Evolutionary conservation across 805 yeast genomes (phyloP), one percentile per base, ranked within the genome.

Genomic region (Lipomyces oligophaga): DNA sequence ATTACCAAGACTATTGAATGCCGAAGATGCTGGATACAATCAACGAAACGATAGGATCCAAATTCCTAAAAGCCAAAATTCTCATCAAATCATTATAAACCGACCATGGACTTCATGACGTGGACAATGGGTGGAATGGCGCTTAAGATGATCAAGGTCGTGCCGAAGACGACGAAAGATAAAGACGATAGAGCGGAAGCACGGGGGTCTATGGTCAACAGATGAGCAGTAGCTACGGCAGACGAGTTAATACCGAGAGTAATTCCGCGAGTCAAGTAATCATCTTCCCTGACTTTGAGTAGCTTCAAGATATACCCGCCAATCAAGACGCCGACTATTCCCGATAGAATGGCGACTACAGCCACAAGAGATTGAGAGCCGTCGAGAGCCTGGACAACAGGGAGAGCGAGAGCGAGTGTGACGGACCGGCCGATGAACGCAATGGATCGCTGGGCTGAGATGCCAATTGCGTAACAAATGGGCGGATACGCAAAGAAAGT

Each of bases 401-500:
- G 95, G 0, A 85, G 77, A 0, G 93, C 94, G 37, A 85, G 67
- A 0, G 93, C 90, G 57, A 84, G 71, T 0, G 95, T 85, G 15
- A 82, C 86, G 8, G 86, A 80, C 49, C 94, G 68, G 1, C 89
- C 90, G 1, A 84, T 81, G 60, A 83, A 84, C 1, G 90, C 93
- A 27, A 85, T 70, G 0, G 89, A 72, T 22, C 83, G 66, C 20
- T 69, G 63, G 0, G 84, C 59, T 4, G 80, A 71, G 4, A 85
- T 79, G 1, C 88, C 88, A 24, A 85, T 65, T 10, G 75, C 74
- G 61, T 75, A 75, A 58, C 88, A 80, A 11, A 83, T 59, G 1
- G 84, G 73, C 0, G 95, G 95, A 59, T 85, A 84, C 5, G 77
- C 66, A 65, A 83, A 80, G 60, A 81, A 80, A 7, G 80, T 75